These are phyloP conservation scores for Colletotrichum agaves DNA, from an alignment of 2,329 filamentous ascomycete species.

Conservation along the genomic window DNA sequence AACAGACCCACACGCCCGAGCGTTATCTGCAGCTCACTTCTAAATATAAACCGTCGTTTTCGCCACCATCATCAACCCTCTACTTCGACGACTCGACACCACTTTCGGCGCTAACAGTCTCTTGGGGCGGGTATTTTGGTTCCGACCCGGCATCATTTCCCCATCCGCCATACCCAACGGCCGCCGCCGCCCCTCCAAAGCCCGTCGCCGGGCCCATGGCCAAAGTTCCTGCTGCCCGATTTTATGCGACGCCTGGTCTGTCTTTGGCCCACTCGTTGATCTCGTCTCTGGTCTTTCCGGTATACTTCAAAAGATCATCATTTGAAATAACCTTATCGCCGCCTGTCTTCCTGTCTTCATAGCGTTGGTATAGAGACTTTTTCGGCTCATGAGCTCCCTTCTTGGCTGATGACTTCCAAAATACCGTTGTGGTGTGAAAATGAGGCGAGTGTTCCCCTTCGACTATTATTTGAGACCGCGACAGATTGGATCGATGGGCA, in stretches of 20 bases:
- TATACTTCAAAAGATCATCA: slow-evolving; percentile 54
- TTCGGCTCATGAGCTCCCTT: slow-evolving; percentile 36
- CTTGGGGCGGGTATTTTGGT: slow-evolving; percentile 50
- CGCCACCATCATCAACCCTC: background rate
- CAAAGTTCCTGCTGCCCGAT: slow-evolving; percentile 51
- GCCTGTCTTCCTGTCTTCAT: slow-evolving; percentile 46
- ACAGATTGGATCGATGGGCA: background rate
- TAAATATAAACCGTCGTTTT: slow-evolving; percentile 11
- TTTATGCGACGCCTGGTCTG: slow-evolving; percentile 52
- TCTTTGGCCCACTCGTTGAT: slow-evolving; percentile 51
- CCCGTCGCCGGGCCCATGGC: slow-evolving; percentile 45
- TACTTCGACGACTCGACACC: slow-evolving; percentile 5
- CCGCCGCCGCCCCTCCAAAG: slow-evolving; percentile 44
- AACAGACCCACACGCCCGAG: slow-evolving; percentile 2
- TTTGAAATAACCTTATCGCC: slow-evolving; percentile 46
- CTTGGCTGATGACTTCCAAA: slow-evolving; percentile 16
- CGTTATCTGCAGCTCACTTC: background rate
- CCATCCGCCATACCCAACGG: slow-evolving; percentile 49
- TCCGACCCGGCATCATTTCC: slow-evolving; percentile 44
- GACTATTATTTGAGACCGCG: background rate
- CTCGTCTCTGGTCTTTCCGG: slow-evolving; percentile 48
- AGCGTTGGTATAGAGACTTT: slow-evolving; percentile 47
- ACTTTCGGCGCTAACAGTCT: slow-evolving; percentile 13
- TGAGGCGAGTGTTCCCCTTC: background rate
- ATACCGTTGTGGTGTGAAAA: slow-evolving; percentile 1